A percentile compares a stretch with the other conserved stretches of the same genome.
Evolutionary conservation across 2,329 filamentous ascomycete species (phyloP).

Genomic region (Penicillium sp.): DNA sequence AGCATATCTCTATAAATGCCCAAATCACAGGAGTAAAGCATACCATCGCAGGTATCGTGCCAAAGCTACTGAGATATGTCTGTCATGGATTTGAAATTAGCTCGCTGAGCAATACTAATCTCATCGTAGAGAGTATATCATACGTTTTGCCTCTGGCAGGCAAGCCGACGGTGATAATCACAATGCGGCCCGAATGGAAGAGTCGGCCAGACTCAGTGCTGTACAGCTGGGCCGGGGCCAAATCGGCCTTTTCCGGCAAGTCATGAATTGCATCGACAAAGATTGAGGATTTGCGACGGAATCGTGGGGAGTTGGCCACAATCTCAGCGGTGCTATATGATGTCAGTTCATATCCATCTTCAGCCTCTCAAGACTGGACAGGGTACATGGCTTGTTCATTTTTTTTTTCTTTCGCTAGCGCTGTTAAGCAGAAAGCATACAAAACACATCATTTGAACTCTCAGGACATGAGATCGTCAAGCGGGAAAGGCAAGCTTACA

Average conservation of each 20-base stretch:
- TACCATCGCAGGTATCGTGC: constrained; percentile 87
- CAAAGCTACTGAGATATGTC: constrained; percentile 89
- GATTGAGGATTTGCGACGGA: constrained; percentile 85
- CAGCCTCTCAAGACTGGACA: background rate
- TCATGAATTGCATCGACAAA: constrained; percentile 97
- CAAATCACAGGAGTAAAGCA: constrained; percentile 19
- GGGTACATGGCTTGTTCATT: background rate
- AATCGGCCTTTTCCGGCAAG: constrained; percentile 67
- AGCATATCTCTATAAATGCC: background rate
- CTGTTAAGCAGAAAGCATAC: background rate
- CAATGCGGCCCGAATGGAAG: constrained; percentile 93
- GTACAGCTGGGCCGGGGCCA: constrained; percentile 94
- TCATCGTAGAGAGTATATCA: constrained; percentile 25
- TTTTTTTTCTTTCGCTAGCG: background rate
- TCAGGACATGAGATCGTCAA: background rate
- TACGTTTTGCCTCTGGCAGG: constrained; percentile 92
- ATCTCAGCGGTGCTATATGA: constrained; percentile 70
- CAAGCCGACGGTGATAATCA: constrained; percentile 91
- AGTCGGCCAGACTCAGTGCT: constrained; percentile 94
- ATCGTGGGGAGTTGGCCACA: constrained; percentile 79
- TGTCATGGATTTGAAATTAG: constrained; percentile 28
- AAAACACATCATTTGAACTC: background rate
- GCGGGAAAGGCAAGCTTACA: constrained; percentile 30
- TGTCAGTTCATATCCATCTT: constrained; percentile 20
- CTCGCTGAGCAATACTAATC: background rate